Percentiles rank a stretch among this genome's conserved stretches.
Conservation (phyloP, 177 flowering plant species). For the Vitis hybrid region DNA sequence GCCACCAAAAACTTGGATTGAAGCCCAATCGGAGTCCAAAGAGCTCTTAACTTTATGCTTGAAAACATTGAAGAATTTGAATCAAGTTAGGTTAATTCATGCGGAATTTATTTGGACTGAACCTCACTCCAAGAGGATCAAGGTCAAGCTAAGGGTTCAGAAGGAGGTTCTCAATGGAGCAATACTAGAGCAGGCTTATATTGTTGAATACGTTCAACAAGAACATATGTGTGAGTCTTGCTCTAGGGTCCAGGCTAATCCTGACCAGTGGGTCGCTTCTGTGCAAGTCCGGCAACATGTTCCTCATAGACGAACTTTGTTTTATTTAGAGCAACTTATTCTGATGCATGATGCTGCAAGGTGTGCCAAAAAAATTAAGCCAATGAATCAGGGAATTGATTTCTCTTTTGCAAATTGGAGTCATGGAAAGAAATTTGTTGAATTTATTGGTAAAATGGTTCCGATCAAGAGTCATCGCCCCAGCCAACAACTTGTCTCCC, state of each 20-base stretch:
- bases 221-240: slow-evolving; percentile 40
- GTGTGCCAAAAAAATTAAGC: slow-evolving; percentile 34
- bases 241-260: slow-evolving; percentile 37
- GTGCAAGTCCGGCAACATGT: slow-evolving; percentile 45
- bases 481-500: slow-evolving; percentile 37
- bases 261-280: slow-evolving; percentile 42
- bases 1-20: slow-evolving; percentile 37
- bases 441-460: slow-evolving; percentile 35
- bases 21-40: slow-evolving; percentile 35
- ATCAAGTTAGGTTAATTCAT: slow-evolving; percentile 23
- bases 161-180: slow-evolving; percentile 40
- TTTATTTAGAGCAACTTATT: slow-evolving; percentile 37
- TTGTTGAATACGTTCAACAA: slow-evolving; percentile 30
- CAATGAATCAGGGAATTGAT: slow-evolving; percentile 42
- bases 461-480: slow-evolving; percentile 24
- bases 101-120: slow-evolving; percentile 43
- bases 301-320: slow-evolving; percentile 36
- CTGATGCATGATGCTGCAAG: slow-evolving; percentile 40
- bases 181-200: slow-evolving; percentile 36
- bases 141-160: slow-evolving; percentile 33
- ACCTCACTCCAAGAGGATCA: slow-evolving; percentile 43
- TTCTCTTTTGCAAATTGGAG: slow-evolving; percentile 35
- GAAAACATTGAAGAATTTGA: slow-evolving; percentile 24
- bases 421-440: slow-evolving; percentile 35
- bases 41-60: slow-evolving; percentile 35